Evolutionary conservation across 768 basidiomycete genomes (phyloP).

Genomic region (Obba rivulosa): DNA sequence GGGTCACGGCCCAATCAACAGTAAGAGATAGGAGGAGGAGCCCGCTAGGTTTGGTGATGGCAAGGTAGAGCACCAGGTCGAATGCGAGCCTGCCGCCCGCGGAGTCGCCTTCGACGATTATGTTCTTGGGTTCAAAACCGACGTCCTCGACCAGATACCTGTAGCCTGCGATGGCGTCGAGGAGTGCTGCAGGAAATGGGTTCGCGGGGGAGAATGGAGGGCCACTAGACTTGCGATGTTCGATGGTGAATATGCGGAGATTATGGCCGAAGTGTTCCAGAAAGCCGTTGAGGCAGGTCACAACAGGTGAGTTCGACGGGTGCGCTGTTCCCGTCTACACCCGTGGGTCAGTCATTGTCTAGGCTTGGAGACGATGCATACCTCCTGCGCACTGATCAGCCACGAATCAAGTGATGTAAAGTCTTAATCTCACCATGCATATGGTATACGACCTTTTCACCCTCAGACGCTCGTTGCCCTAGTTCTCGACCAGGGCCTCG

Average conservation of each 20-base stretch:
- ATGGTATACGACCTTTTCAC: slow-evolving; percentile 29
- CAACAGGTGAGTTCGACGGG: too few species aligned
- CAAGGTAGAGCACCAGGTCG: slow-evolving; percentile 31
- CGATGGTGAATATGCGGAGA: slow-evolving; percentile 29
- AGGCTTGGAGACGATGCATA: too few species aligned
- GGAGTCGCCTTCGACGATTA: slow-evolving; percentile 42
- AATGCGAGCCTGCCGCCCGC: slow-evolving; percentile 48
- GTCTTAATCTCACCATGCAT: slow-evolving; percentile 21
- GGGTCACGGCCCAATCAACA: slow-evolving; percentile 14
- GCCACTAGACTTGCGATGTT: slow-evolving; percentile 39
- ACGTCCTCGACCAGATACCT: too few species aligned
- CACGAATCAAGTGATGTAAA: too few species aligned
- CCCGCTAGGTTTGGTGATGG: slow-evolving; percentile 20
- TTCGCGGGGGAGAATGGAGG: slow-evolving; percentile 26
- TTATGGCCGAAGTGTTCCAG: slow-evolving; percentile 2
- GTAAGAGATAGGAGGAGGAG: slow-evolving; percentile 32
- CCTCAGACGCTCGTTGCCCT: slow-evolving; percentile 18
- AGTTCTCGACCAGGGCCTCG: slow-evolving; percentile 7
- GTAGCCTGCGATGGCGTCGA: slow-evolving; percentile 49
- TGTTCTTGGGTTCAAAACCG: too few species aligned
- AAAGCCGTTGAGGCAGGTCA: neutral
- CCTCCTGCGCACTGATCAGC: too few species aligned
- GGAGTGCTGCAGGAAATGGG: slow-evolving; percentile 48
- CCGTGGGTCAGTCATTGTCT: too few species aligned
- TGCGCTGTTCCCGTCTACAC: too few species aligned